Conservation (phyloP, 108 stramenopile species). For the Conticribra guillardii region DNA sequence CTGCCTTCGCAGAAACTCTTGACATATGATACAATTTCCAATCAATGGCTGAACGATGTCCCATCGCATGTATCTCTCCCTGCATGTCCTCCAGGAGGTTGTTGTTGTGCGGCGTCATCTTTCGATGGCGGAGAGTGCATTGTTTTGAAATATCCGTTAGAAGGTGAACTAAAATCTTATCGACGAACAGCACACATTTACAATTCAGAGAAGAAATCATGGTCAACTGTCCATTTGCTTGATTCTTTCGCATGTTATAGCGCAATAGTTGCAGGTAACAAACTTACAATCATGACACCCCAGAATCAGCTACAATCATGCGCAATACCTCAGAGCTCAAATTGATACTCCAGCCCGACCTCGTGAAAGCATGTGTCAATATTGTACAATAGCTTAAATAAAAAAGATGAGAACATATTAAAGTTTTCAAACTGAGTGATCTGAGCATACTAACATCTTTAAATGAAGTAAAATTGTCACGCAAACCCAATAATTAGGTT, state of each 20-base stretch:
- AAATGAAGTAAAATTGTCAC: no score
- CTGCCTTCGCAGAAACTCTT: conserved; percentile 17
- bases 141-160: conserved; percentile 22
- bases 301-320: conserved; percentile 25
- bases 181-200: conserved; percentile 16
- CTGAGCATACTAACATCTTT: no score
- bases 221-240: conserved; percentile 17
- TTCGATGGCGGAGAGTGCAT: conserved; percentile 21
- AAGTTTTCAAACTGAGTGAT: no score
- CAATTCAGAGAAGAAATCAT: conserved; percentile 3
- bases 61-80: conserved; percentile 12
- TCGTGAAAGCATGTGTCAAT: no score
- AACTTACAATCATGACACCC: conserved; percentile 18
- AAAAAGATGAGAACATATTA: no score
- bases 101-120: conserved; percentile 25
- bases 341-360: no score
- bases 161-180: conserved; percentile 1
- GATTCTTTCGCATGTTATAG: conserved; percentile 33
- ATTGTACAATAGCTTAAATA: no score
- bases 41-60: conserved; percentile 15
- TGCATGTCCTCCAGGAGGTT: conserved; percentile 23
- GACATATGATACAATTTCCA: conserved; percentile 10
- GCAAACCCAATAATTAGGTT: no score
- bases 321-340: no score
- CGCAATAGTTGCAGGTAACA: conserved; percentile 14